A percentile compares a stretch with the other conserved stretches of the same genome.
These are phyloP conservation scores for Dryas octopetala DNA, from an alignment of 306 rosid genomes.

Conservation along the genomic window DNA sequence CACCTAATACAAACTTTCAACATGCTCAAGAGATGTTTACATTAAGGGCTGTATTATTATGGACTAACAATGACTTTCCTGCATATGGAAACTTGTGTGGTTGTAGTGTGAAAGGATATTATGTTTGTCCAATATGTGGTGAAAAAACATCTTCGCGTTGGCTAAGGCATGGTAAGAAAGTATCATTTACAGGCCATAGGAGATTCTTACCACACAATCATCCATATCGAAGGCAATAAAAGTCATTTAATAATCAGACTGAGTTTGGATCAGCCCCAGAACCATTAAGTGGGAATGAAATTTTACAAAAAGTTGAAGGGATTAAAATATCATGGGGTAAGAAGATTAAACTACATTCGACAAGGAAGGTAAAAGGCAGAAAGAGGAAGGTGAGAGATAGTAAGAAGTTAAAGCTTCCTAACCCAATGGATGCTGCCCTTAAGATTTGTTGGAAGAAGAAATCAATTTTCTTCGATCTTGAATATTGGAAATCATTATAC, in stretches of 20 bases:
- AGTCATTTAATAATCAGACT: neutral
- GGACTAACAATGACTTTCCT: conserved; percentile 6
- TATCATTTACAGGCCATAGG: neutral
- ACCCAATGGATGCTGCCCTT: neutral
- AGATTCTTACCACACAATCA: neutral
- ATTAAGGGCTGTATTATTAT: neutral
- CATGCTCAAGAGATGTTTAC: neutral
- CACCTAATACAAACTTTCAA: too few species aligned
- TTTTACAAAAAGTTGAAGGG: neutral
- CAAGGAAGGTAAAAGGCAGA: neutral
- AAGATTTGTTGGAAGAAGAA: conserved; percentile 3
- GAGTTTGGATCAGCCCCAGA: neutral
- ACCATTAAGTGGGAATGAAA: neutral
- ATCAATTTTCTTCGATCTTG: conserved; percentile 1
- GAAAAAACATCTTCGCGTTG: neutral
- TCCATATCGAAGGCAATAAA: neutral
- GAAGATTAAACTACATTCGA: too few species aligned
- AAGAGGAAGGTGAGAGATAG: neutral
- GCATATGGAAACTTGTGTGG: neutral
- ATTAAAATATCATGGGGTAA: neutral
- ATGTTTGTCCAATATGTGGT: neutral
- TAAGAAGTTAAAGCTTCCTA: too few species aligned
- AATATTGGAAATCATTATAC: neutral
- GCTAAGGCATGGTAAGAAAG: neutral
- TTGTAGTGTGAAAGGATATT: neutral